Evolutionary conservation across 345 rosid genomes (phyloP), one percentile per base, ranked within the genome.

Genomic region (Eucalyptus marginata): DNA sequence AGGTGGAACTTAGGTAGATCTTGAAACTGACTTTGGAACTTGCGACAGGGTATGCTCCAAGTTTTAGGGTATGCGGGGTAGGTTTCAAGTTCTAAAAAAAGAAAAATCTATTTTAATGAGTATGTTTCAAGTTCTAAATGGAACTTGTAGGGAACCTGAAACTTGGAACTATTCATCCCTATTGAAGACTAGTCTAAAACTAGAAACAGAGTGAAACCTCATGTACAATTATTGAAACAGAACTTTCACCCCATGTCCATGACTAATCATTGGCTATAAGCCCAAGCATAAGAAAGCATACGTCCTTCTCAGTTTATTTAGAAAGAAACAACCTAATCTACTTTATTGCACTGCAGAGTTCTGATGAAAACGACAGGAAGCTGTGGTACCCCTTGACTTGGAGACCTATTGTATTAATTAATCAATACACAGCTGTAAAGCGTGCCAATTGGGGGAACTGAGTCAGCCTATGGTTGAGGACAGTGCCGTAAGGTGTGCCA

Each of bases 1-100:
- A 52, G 24, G 24, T 18, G 56, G 56, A 52, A 52, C 56, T 52
- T 52, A 52, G 24, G 56, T 18, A 52, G 56, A 52, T 18, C 56
- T 52, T 52, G n/a, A 18, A 52, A 52, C 10, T 52, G 10, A 52
- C 4, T 1, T 52, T 52, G n/a, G 24, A 52, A 52, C 24, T 2
- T 18, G 18, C 1, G 2, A 51, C 1, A 52, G 8, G n/a, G 2
- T 17, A 52, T 0, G 56, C 18, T 52, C 1, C 1, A 52, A 52
- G 0, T 52, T 52, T 52, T 52, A 52, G 24, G n/a, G 24, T 17
- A 52, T 18, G 56, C 4, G 4, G 24, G 24, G 56, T 52, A 18
- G 24, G 56, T 52, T 52, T 52, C 0, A 52, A 4, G 56, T 52
- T 52, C 56, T 18, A 52, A 52, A 52, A 52, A 52, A 18, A 18